Conservation (phyloP, 2,329 filamentous ascomycete genomes). For the Metarhizium brunneum region DNA sequence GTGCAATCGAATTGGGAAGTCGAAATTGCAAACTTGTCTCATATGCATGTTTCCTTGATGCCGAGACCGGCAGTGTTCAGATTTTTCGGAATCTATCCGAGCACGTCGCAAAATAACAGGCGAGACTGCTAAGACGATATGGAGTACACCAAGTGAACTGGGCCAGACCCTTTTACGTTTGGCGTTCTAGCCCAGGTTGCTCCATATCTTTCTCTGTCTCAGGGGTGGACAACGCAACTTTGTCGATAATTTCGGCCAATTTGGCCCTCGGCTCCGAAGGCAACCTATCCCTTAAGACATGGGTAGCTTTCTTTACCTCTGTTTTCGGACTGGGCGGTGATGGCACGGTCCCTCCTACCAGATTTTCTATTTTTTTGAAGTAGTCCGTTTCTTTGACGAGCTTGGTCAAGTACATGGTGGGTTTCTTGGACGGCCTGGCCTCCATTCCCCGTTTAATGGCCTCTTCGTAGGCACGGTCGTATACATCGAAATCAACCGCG, state of each 20-base stretch:
- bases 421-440: slow-evolving; percentile 28
- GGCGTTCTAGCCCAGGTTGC: neutral
- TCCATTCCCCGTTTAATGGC: slow-evolving; percentile 69
- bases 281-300: slow-evolving; percentile 1
- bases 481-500: slow-evolving; percentile 77
- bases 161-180: neutral
- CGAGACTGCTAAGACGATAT: neutral
- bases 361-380: slow-evolving; percentile 27
- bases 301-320: slow-evolving; percentile 8
- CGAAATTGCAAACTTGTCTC: neutral
- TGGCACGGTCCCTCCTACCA: slow-evolving; percentile 22
- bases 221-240: neutral
- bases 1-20: neutral
- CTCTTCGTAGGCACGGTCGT: slow-evolving; percentile 72
- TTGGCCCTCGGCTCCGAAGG: neutral
- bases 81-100: neutral
- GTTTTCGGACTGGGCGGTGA: slow-evolving; percentile 8
- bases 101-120: neutral
- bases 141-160: neutral
- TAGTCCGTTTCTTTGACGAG: slow-evolving; percentile 35
- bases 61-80: neutral
- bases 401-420: slow-evolving; percentile 39
- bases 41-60: neutral
- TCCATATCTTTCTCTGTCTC: neutral
- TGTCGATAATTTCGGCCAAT: slow-evolving; percentile 1